Evolutionary conservation across 2,329 filamentous ascomycete genomes (phyloP), one percentile per base, ranked within the genome.

Genomic region (Fusarium sp.): DNA sequence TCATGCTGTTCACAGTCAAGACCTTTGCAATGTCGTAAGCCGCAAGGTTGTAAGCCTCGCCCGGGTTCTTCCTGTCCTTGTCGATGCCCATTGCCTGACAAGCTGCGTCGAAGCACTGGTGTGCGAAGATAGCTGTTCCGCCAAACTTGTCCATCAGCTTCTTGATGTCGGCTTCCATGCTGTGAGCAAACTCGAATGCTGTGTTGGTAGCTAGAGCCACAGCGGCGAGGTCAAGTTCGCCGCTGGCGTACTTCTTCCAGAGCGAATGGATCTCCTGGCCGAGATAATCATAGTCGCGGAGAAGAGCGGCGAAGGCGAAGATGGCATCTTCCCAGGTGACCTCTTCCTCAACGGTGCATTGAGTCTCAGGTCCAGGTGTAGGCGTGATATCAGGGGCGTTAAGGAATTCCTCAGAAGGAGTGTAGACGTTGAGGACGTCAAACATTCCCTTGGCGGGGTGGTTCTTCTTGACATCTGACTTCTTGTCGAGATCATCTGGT

Each of bases 161-260:
- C 72, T 86, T 82, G 62, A 88, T 87, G 45, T 89, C 85, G 73
- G 88, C 86, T 22, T 77, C 74, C 69, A 78, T 73, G 55, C 60
- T 69, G 14, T 65, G 70, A 8, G 74, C 74, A 15, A 77, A 12
- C 26, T 73, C 76, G 35, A 78, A 76, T 1, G 73, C 66, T 11
- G 56, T 51, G 44, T 78, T 78, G 7, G 73, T 77, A 14, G 76
- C 73, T 1, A 78, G 22, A 10, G 73, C 41, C 3, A 57, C 72
- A n/a, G 70, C 70, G 9, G 74, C 74, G 26, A 77, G 73, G 31
- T 78, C 73, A 1, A 75, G 39, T 6, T 56, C 17, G 0, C 64
- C 67, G 1, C 31, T n/a, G 1, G 5, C 14, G 13, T 63, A 65
- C 18, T 56, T 57, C 13, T 22, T 17, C 75, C 74, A 78, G 6